phyloP scores from a whole-genome alignment of 208 protist genomes.

The Giardia duodenalis region DNA sequence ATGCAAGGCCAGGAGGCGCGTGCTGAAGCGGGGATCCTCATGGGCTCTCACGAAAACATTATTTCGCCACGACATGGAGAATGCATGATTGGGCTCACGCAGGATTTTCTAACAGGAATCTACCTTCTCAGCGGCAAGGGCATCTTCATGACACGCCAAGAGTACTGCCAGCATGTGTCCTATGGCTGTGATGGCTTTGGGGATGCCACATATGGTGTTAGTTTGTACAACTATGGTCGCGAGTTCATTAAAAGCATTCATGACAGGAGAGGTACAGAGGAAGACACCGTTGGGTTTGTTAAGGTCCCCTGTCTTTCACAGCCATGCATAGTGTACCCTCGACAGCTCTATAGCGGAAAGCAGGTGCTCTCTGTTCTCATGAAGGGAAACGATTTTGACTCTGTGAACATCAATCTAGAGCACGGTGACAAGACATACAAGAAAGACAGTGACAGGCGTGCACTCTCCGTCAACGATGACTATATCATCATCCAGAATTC shows the following conservation, averaged over 20 bases:
- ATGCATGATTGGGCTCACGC: constrained; percentile 85
- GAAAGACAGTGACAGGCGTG: neutral
- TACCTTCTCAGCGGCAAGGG: constrained; percentile 70
- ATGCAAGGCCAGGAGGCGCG: constrained; percentile 94
- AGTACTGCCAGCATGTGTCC: neutral
- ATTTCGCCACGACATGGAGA: constrained; percentile 86
- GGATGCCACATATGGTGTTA: neutral
- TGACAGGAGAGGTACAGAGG: neutral
- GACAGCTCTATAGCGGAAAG: neutral
- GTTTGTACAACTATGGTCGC: neutral
- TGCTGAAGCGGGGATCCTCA: constrained; percentile 80
- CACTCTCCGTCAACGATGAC: neutral
- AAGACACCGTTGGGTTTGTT: neutral
- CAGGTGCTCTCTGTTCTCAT: constrained; percentile 8
- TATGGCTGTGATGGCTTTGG: neutral
- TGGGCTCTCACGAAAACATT: constrained; percentile 85
- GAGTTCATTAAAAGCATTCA: neutral
- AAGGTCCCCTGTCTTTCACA: neutral
- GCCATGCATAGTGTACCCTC: constrained; percentile 20
- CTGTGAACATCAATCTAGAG: neutral
- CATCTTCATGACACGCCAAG: constrained; percentile 55
- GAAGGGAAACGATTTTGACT: constrained; percentile 26
- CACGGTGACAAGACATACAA: neutral
- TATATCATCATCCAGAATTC: neutral
- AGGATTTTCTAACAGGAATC: constrained; percentile 91